Base-by-base conservation (phyloP, 2,329 filamentous ascomycete genomes). In the Chaetomiaceae sp. region DNA sequence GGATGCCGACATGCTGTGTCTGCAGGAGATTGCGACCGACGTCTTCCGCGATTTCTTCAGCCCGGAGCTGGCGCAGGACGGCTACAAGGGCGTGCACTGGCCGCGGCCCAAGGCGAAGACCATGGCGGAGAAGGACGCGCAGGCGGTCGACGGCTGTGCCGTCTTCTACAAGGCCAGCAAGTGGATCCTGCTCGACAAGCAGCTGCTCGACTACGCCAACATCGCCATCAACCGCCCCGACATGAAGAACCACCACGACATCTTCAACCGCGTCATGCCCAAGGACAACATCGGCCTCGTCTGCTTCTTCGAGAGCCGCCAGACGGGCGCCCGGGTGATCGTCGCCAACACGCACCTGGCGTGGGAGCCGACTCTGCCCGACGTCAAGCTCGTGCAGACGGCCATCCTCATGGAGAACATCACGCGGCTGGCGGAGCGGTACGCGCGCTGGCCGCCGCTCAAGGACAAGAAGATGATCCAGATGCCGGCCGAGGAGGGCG, bases 211-310 rank as follows among this genome's bases (percentile, higher is more conserved):
- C 65, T 95, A 96, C 63, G 84, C 86, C 30, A 85, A 88, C 49
- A 87, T 88, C 47, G 91, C 91, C 55, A 95, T 98, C 67, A 93
- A 94, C 62, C 78, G 93, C 55, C 88, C 90, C 3, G 93, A 97
- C 63, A 95, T 96, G 81, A 97, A 97, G 70, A 88, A 90, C 47
- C 88, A 95, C 60, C 88, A 95, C 62, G 93, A 98, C 60, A 91
- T 97, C 47, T 97, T 95, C 76, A 98, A 98, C 65, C 86, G 93
- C 22, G 86, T 98, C 50, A 97, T 96, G 93, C 90, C 91, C 51
- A 88, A 93, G 68, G 93, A 98, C 73, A 91, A 97, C 63, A 95
- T 98, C 65, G 93, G 86, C 14, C 84, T 95, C 38, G 80, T 95
- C 38, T 82, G 86, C 46, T 95, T 97, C 71, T 80, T 98, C 52